A percentile compares a stretch with the other conserved stretches of the same genome.
Conservation (phyloP, 1,139 yeast genomes). For the Sugiyamaella pinicola region DNA sequence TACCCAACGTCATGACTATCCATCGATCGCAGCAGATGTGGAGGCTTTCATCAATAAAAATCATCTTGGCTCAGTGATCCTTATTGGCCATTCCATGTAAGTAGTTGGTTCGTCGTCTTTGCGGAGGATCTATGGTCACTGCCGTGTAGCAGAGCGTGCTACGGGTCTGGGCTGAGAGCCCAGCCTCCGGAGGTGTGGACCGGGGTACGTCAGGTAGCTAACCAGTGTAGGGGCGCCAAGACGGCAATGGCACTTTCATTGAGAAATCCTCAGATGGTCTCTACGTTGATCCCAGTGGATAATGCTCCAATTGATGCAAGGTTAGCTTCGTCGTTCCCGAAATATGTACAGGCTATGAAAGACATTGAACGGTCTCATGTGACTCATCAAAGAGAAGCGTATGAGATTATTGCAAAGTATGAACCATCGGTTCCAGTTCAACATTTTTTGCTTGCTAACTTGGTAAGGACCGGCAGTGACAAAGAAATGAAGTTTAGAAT, state of each 20-base stretch:
- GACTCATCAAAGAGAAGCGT: constrained; percentile 66
- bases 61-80: constrained; percentile 54
- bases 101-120: too few relatives aligned
- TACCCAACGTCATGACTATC: constrained; percentile 66
- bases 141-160: not conserved
- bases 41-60: constrained; percentile 62
- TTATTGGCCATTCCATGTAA: constrained; percentile 89
- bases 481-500: constrained; percentile 51
- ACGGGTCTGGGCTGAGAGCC: too few relatives aligned
- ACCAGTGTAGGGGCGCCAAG: constrained; percentile 66
- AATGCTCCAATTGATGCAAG: constrained; percentile 79
- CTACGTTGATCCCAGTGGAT: constrained; percentile 76
- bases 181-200: too few relatives aligned
- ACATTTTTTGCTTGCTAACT: constrained; percentile 75
- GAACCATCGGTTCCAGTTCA: constrained; percentile 66
- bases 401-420: constrained; percentile 59
- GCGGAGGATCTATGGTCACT: too few relatives aligned
- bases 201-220: too few relatives aligned
- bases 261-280: constrained; percentile 64
- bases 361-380: constrained; percentile 49
- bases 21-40: constrained; percentile 82
- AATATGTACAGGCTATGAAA: constrained; percentile 64
- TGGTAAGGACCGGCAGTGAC: constrained; percentile 46
- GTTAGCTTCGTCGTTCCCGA: constrained; percentile 62
- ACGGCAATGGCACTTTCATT: constrained; percentile 86